Percentiles rank a stretch among this genome's conserved stretches.
Conservation (phyloP, 1,284 basidiomycete species). For the Ceratobasidium sp. region DNA sequence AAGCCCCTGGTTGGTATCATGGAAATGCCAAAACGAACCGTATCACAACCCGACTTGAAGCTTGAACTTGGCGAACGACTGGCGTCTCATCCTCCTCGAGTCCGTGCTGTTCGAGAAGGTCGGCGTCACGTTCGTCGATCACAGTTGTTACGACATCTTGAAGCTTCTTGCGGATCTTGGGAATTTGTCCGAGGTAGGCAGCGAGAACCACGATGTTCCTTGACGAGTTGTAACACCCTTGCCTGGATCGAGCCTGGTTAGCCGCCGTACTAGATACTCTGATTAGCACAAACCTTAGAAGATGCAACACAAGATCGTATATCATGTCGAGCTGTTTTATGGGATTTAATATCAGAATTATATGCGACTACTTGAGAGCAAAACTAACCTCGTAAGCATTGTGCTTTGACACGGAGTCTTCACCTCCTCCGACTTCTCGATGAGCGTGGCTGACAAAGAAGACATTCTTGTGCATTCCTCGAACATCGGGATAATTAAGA, state of each 20-base stretch:
- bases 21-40: neutral
- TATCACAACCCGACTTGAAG: conserved; percentile 63
- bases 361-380: too few species aligned
- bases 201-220: neutral
- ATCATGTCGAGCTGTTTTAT: conserved; percentile 74
- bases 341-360: too few species aligned
- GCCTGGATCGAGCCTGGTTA: conserved; percentile 1
- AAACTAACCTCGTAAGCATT: conserved; percentile 71
- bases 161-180: conserved; percentile 68
- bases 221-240: neutral
- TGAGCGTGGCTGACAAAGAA: conserved; percentile 72
- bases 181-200: conserved; percentile 70
- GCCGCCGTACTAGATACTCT: neutral
- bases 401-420: conserved; percentile 72
- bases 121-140: conserved; percentile 77
- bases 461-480: conserved; percentile 69
- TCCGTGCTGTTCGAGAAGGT: conserved; percentile 65
- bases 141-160: conserved; percentile 67
- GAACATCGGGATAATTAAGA: conserved; percentile 64
- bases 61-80: conserved; percentile 63
- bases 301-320: conserved; percentile 75
- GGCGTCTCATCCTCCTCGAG: conserved; percentile 56
- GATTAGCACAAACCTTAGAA: conserved; percentile 65
- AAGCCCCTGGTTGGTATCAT: too few species aligned
- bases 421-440: conserved; percentile 65